Evolutionary conservation across 2,329 filamentous ascomycete genomes (phyloP), one percentile per base, ranked within the genome.

Genomic region (Monosporascus sp.): DNA sequence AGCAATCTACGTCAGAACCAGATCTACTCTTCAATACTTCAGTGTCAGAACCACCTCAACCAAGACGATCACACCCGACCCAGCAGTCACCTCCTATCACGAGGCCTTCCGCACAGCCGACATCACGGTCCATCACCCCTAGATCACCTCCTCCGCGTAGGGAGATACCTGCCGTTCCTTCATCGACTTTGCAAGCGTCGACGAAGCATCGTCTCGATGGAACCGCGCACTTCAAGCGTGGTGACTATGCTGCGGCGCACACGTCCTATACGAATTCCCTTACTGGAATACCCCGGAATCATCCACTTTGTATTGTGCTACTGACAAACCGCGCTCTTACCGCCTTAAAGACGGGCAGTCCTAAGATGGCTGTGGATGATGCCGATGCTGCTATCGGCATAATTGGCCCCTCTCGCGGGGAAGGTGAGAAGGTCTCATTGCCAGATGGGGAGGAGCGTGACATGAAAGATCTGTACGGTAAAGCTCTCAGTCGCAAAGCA

Each of bases 391-490:
- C 90, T 1, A 74, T 99, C 20, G 75, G 77, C 15, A 75, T 96
- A 41, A 96, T 99, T 56, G 94, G 94, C 0, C 77, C 85, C 0
- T 81, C 83, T 2, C 86, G 84, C 57, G 94, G 94, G 4, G 86
- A 91, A 60, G 85, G 84, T 18, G 94, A 99, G 71, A 82, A 75
- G 6, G 90, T 99, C 44, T 79, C 86, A 20, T 75, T 96, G 0
- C 79, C 75, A n/a, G 72, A 73, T 41, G 80, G 84, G 36, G 79
- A 86, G 52, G 74, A 75, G 20, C 94, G 95, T 60, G 87, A 93
- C 47, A 96, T 99, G 89, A 88, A 84, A 57, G 92, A 96, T 18
- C 89, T 96, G 57, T 97, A 88, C 65, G 92, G 90, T 50, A 99
- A 97, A 70, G 93, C 93, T 0, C 74, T 97, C 31, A 93, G 89